phyloP scores from a whole-genome alignment of 306 rosid species.

The Fagus sylvatica region DNA sequence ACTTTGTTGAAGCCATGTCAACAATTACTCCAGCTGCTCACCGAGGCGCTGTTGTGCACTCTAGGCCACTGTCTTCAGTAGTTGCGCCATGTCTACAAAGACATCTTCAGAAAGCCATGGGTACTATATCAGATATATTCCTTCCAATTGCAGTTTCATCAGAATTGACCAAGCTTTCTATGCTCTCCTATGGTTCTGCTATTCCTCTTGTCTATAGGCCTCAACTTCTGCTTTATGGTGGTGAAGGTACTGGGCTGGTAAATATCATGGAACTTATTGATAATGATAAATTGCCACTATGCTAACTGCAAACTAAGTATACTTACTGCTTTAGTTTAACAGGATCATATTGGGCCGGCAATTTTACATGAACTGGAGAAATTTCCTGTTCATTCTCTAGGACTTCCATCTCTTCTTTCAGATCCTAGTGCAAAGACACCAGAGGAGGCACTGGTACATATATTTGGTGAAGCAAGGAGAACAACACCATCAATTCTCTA shows the following conservation, averaged over 20 bases:
- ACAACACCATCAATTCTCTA: slow-evolving; percentile 92
- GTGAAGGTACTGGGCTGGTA: slow-evolving; percentile 97
- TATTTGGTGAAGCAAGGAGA: slow-evolving; percentile 97
- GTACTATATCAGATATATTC: slow-evolving; percentile 69
- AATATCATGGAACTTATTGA: slow-evolving; percentile 49
- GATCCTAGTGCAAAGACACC: slow-evolving; percentile 99
- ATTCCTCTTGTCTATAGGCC: slow-evolving; percentile 94
- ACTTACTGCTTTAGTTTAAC: slow-evolving; percentile 98
- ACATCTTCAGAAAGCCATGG: slow-evolving; percentile 73
- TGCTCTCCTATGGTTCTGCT: slow-evolving; percentile 85
- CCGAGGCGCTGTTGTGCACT: slow-evolving; percentile 85
- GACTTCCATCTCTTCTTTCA: slow-evolving; percentile 90
- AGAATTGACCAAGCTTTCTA: slow-evolving; percentile 76
- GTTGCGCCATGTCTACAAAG: slow-evolving; percentile 82
- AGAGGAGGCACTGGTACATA: slow-evolving; percentile 95
- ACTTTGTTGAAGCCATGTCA: slow-evolving; percentile 94
- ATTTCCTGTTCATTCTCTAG: slow-evolving; percentile 91
- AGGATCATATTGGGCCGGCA: slow-evolving; percentile 99
- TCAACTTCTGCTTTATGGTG: slow-evolving; percentile 86
- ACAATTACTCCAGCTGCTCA: slow-evolving; percentile 99
- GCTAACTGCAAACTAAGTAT: slow-evolving; percentile 55
- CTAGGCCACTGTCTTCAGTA: slow-evolving; percentile 88
- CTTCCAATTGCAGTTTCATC: slow-evolving; percentile 61
- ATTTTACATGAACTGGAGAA: slow-evolving; percentile 95
- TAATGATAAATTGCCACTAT: slow-evolving; percentile 22